Conservation (phyloP, 345 rosid species). For the Sonneratia caseolaris region DNA sequence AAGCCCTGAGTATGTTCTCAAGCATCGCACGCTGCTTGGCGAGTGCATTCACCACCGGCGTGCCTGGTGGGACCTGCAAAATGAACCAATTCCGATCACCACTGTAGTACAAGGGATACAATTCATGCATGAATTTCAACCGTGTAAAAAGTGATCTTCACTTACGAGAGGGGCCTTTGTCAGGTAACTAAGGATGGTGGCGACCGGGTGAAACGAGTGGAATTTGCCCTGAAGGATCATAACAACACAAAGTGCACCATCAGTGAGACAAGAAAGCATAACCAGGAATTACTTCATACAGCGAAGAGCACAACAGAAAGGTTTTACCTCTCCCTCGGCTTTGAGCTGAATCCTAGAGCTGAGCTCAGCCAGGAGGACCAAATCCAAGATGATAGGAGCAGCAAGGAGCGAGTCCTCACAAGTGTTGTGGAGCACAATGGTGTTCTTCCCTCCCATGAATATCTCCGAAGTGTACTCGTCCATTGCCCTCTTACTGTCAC, state of each 20-base stretch:
- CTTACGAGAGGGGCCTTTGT: constrained; percentile 97
- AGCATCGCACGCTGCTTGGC: constrained; percentile 97
- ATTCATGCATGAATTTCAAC: neutral
- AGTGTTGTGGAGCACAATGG: constrained; percentile 88
- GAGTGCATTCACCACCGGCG: constrained; percentile 92
- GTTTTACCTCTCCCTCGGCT: constrained; percentile 67
- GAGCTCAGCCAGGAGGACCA: constrained; percentile 95
- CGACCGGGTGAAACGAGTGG: constrained; percentile 97
- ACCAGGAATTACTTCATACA: neutral
- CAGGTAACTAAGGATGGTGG: constrained; percentile 94
- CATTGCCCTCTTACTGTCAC: constrained; percentile 99
- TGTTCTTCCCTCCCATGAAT: constrained; percentile 93
- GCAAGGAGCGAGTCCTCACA: constrained; percentile 98
- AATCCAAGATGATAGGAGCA: constrained; percentile 88
- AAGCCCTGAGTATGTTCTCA: constrained; percentile 91
- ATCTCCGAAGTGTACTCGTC: constrained; percentile 98
- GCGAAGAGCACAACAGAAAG: neutral
- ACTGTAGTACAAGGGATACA: neutral
- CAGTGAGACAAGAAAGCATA: neutral
- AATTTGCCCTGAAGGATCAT: constrained; percentile 57
- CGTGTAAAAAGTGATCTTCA: neutral
- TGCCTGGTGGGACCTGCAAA: constrained; percentile 81
- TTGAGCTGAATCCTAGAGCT: constrained; percentile 79
- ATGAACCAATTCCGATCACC: neutral
- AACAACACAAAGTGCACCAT: neutral